phyloP scores from a whole-genome alignment of 768 basidiomycete species.

The Daedaleopsis nitida region DNA sequence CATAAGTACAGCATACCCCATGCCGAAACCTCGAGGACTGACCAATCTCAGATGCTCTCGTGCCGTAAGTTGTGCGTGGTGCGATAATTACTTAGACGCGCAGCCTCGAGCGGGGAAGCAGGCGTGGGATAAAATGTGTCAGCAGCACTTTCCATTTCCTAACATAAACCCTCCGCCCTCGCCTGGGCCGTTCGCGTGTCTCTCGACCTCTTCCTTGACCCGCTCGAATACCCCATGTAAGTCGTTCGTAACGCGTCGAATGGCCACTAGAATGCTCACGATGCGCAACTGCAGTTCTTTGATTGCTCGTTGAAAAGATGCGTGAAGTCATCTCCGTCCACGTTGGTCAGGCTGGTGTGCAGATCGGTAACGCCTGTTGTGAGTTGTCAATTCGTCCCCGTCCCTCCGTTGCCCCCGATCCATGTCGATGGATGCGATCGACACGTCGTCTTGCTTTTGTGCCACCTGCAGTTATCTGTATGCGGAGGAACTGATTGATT shows the following conservation, averaged over 20 bases:
- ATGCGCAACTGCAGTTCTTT: constrained; percentile 12
- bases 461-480: neutral
- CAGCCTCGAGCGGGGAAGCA: constrained; percentile 17
- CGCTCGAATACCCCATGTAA: constrained; percentile 28
- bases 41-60: neutral
- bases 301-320: constrained; percentile 48
- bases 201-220: constrained; percentile 33
- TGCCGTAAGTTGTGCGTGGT: constrained; percentile 15
- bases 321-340: constrained; percentile 98
- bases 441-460: constrained; percentile 18
- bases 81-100: constrained; percentile 9
- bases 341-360: constrained; percentile 98
- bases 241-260: constrained; percentile 13
- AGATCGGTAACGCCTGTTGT: constrained; percentile 99
- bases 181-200: constrained; percentile 26
- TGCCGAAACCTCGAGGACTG: no score
- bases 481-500: constrained; percentile 15
- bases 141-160: constrained; percentile 35
- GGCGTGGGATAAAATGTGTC: constrained; percentile 28
- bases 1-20: neutral
- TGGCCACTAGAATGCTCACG: neutral
- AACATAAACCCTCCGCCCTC: constrained; percentile 40
- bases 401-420: neutral
- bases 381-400: constrained; percentile 42
- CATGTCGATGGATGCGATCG: constrained; percentile 1